phyloP scores from a whole-genome alignment of 768 basidiomycete genomes.

The Thelephora aurantiotincta region DNA sequence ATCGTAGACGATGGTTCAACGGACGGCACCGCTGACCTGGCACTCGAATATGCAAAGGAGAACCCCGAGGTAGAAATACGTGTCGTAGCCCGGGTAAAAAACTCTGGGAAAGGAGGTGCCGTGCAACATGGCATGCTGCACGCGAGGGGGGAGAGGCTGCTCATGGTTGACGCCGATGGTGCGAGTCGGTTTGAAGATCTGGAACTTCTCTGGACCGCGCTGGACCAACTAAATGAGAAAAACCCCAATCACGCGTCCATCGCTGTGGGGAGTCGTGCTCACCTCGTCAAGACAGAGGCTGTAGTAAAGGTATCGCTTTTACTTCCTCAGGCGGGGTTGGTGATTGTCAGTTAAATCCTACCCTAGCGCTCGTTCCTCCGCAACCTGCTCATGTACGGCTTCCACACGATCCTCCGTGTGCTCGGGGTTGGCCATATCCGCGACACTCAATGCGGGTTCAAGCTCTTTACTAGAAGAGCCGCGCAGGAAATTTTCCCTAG shows the following conservation, averaged over 20 bases:
- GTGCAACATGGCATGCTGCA: constrained; percentile 87
- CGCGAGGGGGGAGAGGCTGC: constrained; percentile 56
- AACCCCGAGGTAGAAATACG: constrained; percentile 50
- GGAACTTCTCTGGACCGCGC: constrained; percentile 59
- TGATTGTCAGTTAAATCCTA: neutral
- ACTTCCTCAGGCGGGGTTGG: neutral
- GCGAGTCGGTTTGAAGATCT: constrained; percentile 82
- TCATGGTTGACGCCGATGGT: constrained; percentile 94
- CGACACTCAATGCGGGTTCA: constrained; percentile 97
- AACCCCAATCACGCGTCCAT: constrained; percentile 44
- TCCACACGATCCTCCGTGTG: constrained; percentile 79
- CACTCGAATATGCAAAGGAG: constrained; percentile 46
- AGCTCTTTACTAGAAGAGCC: constrained; percentile 76
- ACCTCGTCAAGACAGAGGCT: constrained; percentile 82
- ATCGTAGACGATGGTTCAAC: constrained; percentile 84
- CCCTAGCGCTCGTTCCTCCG: constrained; percentile 71
- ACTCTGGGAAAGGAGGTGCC: constrained; percentile 87
- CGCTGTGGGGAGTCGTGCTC: constrained; percentile 77
- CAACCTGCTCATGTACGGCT: constrained; percentile 87
- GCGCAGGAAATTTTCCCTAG: constrained; percentile 75
- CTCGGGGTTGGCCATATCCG: constrained; percentile 84
- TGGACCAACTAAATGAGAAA: constrained; percentile 44
- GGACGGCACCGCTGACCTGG: constrained; percentile 57
- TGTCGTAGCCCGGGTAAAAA: constrained; percentile 64
- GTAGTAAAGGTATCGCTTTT: constrained; percentile 70